Evolutionary conservation across 2,329 filamentous ascomycete species (phyloP).

Genomic region (Zelopaecilomyces penicillatus): DNA sequence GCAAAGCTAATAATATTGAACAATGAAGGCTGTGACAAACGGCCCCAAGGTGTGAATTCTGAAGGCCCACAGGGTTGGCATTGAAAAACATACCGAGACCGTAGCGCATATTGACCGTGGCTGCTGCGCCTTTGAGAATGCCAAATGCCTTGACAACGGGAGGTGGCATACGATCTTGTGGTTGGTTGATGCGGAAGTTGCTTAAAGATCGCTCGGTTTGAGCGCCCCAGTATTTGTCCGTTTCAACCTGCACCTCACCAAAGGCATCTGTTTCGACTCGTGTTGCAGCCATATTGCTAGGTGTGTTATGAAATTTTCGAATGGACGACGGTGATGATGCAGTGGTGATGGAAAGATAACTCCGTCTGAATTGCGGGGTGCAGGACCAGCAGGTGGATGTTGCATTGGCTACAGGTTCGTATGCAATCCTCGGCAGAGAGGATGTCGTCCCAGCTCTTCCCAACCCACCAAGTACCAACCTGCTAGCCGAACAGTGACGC

Average conservation of each 20-base stretch:
- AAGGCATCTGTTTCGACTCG: constrained; percentile 95
- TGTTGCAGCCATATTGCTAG: constrained; percentile 33
- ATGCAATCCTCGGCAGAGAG: neutral
- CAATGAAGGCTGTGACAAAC: no score
- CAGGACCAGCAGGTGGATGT: neutral
- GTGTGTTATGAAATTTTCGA: constrained; percentile 12
- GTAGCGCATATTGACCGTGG: constrained; percentile 89
- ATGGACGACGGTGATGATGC: neutral
- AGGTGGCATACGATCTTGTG: constrained; percentile 94
- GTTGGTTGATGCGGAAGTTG: constrained; percentile 99
- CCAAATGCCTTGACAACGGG: constrained; percentile 90
- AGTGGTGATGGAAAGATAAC: neutral
- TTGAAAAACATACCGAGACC: constrained; percentile 65
- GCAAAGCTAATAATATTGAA: no score
- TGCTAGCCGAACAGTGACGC: no score
- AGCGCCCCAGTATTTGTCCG: constrained; percentile 96
- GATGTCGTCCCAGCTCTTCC: no score
- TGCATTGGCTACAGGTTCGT: neutral
- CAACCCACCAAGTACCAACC: no score
- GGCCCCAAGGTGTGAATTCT: no score
- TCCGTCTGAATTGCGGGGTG: neutral
- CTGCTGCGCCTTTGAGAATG: constrained; percentile 93
- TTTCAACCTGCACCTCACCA: constrained; percentile 85
- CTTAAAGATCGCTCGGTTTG: constrained; percentile 93
- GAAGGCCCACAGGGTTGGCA: neutral